phyloP scores from a whole-genome alignment of 2,329 filamentous ascomycete species.

The Xylaria hypoxylon region DNA sequence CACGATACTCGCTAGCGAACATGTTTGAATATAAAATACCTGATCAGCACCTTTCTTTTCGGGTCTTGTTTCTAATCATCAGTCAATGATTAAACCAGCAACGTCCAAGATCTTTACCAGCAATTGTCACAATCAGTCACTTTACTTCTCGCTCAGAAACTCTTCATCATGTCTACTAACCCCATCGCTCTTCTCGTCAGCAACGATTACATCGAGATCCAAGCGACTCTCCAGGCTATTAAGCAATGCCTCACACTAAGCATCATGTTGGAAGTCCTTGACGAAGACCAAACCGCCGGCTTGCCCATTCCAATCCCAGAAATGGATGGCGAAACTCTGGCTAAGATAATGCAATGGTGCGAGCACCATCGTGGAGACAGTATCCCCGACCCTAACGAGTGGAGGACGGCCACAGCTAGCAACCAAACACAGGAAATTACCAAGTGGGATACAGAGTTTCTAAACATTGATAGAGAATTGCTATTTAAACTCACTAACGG shows the following conservation, averaged over 20 bases:
- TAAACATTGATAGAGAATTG: not conserved
- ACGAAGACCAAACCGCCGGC: not conserved
- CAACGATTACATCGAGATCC: slow-evolving; percentile 10
- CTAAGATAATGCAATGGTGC: slow-evolving; percentile 31
- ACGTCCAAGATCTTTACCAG: not conserved
- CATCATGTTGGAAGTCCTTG: slow-evolving; percentile 12
- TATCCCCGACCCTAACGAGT: not conserved
- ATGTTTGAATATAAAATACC: too few relatives aligned
- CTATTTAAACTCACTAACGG: slow-evolving; percentile 5
- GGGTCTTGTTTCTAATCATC: too few relatives aligned
- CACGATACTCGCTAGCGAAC: too few relatives aligned
- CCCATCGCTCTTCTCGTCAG: slow-evolving; percentile 17
- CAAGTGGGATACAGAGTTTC: not conserved
- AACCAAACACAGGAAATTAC: not conserved
- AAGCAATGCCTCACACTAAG: not conserved
- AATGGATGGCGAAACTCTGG: slow-evolving; percentile 4
- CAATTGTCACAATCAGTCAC: not conserved
- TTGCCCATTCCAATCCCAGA: slow-evolving; percentile 21
- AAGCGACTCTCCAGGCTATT: slow-evolving; percentile 14
- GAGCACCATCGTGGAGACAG: slow-evolving; percentile 11
- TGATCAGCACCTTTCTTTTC: too few relatives aligned
- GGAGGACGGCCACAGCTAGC: not conserved
- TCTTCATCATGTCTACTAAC: slow-evolving; percentile 19
- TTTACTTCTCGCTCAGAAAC: not conserved
- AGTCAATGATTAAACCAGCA: too few relatives aligned